These are phyloP conservation scores for Mycena crocata DNA, from an alignment of 768 basidiomycete genomes.

Conservation along the genomic window DNA sequence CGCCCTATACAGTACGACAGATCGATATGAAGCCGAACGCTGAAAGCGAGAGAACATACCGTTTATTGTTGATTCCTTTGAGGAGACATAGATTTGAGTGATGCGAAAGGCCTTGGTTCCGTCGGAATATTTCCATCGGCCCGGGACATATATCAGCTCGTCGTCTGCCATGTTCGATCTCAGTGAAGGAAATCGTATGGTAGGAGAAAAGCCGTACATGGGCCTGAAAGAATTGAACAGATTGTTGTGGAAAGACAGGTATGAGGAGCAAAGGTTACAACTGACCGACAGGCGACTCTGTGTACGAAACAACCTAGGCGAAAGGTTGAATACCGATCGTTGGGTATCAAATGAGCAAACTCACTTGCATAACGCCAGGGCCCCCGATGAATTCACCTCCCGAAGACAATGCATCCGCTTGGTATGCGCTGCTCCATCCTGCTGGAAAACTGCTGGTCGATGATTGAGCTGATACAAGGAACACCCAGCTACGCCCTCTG, in stretches of 20 bases:
- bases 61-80: conserved; percentile 43
- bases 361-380: conserved; percentile 40
- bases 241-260: neutral
- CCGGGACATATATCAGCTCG: conserved; percentile 48
- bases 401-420: conserved; percentile 40
- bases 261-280: neutral
- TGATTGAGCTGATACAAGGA: conserved; percentile 36
- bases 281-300: conserved; percentile 47
- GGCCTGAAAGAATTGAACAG: conserved; percentile 31
- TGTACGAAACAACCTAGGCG: conserved; percentile 43
- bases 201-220: conserved; percentile 33
- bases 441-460: conserved; percentile 42
- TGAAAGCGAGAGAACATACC: conserved; percentile 32
- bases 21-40: neutral
- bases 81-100: conserved; percentile 50
- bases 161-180: conserved; percentile 40
- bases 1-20: conserved; percentile 36
- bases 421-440: conserved; percentile 40
- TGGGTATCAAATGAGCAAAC: neutral
- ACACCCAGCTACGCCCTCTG: conserved; percentile 43
- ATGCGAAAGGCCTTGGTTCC: conserved; percentile 41
- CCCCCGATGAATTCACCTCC: conserved; percentile 47
- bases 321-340: neutral
- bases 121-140: conserved; percentile 46
- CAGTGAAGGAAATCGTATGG: neutral